Evolutionary conservation across 139 green algal species (phyloP).

Genomic region (Limnomonas spitsbergensis): DNA sequence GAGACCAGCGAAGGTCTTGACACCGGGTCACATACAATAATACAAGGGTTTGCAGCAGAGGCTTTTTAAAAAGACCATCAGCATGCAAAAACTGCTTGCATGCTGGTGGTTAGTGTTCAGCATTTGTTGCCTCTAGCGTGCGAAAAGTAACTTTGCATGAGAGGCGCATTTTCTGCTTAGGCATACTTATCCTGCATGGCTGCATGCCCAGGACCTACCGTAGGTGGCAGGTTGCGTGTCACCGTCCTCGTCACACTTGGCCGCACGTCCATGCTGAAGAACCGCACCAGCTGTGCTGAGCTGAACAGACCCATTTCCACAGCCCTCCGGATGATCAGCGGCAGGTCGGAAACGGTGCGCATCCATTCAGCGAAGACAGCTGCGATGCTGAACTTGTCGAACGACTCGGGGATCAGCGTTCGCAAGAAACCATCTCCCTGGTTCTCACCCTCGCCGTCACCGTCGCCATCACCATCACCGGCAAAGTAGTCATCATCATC

Average conservation of each 20-base stretch:
- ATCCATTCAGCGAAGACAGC: slow-evolving; percentile 83
- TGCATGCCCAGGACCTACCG: slow-evolving; percentile 45
- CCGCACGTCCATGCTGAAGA: slow-evolving; percentile 88
- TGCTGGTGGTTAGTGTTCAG: too few species aligned
- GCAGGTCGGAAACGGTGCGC: slow-evolving; percentile 80
- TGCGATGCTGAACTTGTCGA: slow-evolving; percentile 83
- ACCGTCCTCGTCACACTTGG: slow-evolving; percentile 81
- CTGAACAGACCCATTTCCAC: slow-evolving; percentile 93
- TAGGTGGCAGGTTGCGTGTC: slow-evolving; percentile 69
- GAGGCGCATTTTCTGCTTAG: too few species aligned
- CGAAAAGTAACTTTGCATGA: too few species aligned
- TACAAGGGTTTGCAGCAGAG: too few species aligned
- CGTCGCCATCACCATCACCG: slow-evolving; percentile 63
- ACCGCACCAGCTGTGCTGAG: slow-evolving; percentile 86
- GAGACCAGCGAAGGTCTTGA: too few species aligned
- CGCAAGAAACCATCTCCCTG: slow-evolving; percentile 58
- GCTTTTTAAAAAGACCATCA: too few species aligned
- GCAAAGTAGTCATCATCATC: slow-evolving; percentile 94
- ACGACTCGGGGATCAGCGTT: slow-evolving; percentile 77
- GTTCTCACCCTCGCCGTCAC: slow-evolving; percentile 38
- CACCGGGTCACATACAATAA: too few species aligned
- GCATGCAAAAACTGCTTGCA: too few species aligned
- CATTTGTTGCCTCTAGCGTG: too few species aligned
- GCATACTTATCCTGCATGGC: too few species aligned
- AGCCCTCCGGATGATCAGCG: slow-evolving; percentile 80